phyloP scores from a whole-genome alignment of 768 basidiomycete genomes.

The Bullera alba region DNA sequence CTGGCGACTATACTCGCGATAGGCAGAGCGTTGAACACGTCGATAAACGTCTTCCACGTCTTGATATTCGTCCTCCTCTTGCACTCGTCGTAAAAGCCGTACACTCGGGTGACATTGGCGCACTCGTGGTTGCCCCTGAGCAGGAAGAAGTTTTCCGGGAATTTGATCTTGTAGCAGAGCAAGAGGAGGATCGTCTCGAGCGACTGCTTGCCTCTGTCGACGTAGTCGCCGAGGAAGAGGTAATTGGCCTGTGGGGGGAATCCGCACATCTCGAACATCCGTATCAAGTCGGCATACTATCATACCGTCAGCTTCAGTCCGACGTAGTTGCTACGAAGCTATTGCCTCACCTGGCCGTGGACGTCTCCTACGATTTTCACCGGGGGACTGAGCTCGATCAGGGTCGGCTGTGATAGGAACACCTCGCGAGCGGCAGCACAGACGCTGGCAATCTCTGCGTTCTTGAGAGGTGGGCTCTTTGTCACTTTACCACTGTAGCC shows the following conservation, averaged over 20 bases:
- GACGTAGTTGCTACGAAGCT: neutral
- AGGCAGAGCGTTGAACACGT: constrained; percentile 98
- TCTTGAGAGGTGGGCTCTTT: constrained; percentile 84
- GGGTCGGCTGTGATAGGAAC: constrained; percentile 89
- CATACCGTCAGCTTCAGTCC: constrained; percentile 1
- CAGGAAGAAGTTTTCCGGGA: constrained; percentile 98
- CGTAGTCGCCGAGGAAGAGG: constrained; percentile 97
- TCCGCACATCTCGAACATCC: constrained; percentile 98
- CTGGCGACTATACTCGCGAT: constrained; percentile 97
- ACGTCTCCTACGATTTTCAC: constrained; percentile 99
- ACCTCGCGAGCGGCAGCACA: constrained; percentile 94
- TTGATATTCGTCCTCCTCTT: constrained; percentile 99
- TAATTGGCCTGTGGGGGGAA: constrained; percentile 97
- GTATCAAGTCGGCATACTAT: constrained; percentile 87
- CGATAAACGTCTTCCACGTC: constrained; percentile 99
- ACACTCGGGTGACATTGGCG: constrained; percentile 98
- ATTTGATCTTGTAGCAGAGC: constrained; percentile 99
- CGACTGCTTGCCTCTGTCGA: constrained; percentile 96
- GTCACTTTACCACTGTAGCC: constrained; percentile 97
- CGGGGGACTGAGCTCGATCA: constrained; percentile 92
- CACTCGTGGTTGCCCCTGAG: constrained; percentile 98
- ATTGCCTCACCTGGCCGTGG: constrained; percentile 65
- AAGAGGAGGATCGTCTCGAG: constrained; percentile 95
- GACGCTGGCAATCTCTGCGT: constrained; percentile 86
- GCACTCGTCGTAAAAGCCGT: constrained; percentile 99